Base-by-base conservation (phyloP, 805 yeast genomes). In the Clavispora asparagi region DNA sequence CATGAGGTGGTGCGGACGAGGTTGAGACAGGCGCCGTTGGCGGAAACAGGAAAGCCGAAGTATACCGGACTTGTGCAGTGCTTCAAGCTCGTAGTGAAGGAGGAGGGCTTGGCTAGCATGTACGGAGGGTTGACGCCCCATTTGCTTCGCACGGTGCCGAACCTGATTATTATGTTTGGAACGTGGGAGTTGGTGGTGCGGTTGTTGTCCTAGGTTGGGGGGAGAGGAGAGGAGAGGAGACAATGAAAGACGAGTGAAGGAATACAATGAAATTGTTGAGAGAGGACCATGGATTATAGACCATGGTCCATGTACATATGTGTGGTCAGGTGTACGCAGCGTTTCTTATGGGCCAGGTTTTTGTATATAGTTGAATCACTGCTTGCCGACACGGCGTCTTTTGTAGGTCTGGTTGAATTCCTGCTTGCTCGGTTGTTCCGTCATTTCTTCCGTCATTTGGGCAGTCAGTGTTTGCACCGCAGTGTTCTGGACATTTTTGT, bases 71-170 rank as follows among this genome's bases (percentile, higher is more conserved):
- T 94, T 43, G 62, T 90, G 6, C 96, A 90, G 66, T 87, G 96
- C 58, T 91, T 94, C 72, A 81, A 74, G 59, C 71, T 90, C 28
- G 81, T 94, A n/a, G 69, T 89, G 14, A 87, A 84, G 58, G 97
- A 94, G 60, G 99, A 94, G 68, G 99, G 99, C 1, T 66, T 92
- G 43, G 83, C 78, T 7, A 85, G 96, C 11, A 86, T 94, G 89
- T 94, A 94, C 63, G 97, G 99, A 46, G 99, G 99, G 0, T 74
- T 94, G 58, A 94, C 99, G 1, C 97, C 99, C 4, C 99, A 94
- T 68, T 71, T 94, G 59, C 78, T 94, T 71, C 81, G 99, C 67
- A 94, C 99, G 0, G 99, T 94, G 43, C 99, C 99, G 3, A 94
- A 94, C 67, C 87, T 96, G 60, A 90, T 94, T 62, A 92, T 94